Evolutionary conservation across 202 grass and related monocot genomes (phyloP).

Genomic region (Thinopyrum obtusiflorum): DNA sequence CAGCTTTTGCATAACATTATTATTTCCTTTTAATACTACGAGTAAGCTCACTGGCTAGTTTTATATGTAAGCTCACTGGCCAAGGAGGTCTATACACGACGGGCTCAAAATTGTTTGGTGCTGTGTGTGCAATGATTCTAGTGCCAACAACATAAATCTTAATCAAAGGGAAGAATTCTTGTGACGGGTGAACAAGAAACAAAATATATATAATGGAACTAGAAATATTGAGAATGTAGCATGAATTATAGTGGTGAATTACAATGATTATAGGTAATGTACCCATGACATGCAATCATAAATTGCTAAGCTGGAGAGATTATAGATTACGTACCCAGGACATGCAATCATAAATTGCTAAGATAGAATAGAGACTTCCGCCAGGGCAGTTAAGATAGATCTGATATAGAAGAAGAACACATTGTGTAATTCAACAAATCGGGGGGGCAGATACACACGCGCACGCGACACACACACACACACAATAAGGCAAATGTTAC

Average conservation of each 20-base stretch:
- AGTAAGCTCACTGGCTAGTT: background rate
- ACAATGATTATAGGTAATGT: conserved; percentile 22
- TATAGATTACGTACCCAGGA: conserved; percentile 66
- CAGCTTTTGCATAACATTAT: background rate
- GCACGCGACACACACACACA: background rate
- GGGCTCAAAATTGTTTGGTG: background rate
- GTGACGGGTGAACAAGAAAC: background rate
- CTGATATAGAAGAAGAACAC: conserved; percentile 47
- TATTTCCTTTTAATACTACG: background rate
- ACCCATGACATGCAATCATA: conserved; percentile 98
- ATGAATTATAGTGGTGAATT: background rate
- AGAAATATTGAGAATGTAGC: background rate
- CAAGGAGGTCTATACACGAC: conserved; percentile 4
- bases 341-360: conserved; percentile 99
- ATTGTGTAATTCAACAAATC: background rate
- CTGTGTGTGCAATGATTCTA: conserved; percentile 1
- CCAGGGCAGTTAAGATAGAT: conserved; percentile 89
- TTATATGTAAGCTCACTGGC: conserved; percentile 23
- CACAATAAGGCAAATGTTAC: background rate
- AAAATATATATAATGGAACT: background rate
- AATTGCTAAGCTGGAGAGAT: conserved; percentile 55
- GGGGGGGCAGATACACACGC: background rate
- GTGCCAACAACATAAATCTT: conserved; percentile 22
- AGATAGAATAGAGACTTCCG: conserved; percentile 85
- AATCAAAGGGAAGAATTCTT: background rate